A percentile compares a stretch with the other conserved stretches of the same genome.
Evolutionary conservation across 306 rosid genomes (phyloP).

Genomic region (Pyrus bretschneideri): DNA sequence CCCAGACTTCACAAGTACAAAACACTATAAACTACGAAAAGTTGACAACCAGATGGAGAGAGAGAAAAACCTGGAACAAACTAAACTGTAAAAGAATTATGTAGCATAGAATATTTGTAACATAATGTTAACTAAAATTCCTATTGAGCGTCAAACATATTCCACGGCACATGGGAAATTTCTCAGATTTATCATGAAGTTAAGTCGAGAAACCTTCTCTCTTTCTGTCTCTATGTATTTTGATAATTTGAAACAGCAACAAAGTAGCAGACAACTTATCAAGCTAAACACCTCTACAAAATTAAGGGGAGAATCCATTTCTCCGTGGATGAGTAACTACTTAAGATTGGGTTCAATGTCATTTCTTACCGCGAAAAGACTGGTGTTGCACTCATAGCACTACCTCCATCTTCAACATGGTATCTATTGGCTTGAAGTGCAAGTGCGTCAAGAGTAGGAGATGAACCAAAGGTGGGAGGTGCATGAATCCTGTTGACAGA

Average conservation of each 20-base stretch:
- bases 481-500: conserved; percentile 65
- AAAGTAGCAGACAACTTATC: not conserved
- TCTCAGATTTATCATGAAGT: not conserved
- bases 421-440: conserved; percentile 49
- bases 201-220: not conserved
- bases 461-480: conserved; percentile 96
- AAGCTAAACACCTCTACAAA: not conserved
- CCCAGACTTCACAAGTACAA: not conserved
- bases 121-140: not conserved
- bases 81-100: not conserved
- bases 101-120: not conserved
- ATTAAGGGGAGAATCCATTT: not conserved
- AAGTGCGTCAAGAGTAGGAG: conserved; percentile 71
- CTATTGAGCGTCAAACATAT: not conserved
- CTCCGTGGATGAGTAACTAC: not conserved
- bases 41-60: not conserved
- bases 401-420: conserved; percentile 53
- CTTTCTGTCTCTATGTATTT: not conserved
- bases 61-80: not conserved
- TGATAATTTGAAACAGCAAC: not conserved
- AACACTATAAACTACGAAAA: not conserved
- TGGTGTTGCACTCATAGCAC: conserved; percentile 49
- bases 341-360: not conserved
- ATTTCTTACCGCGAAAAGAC: conserved; percentile 42
- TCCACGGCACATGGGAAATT: not conserved